A percentile compares a stretch with the other conserved stretches of the same genome.
These are phyloP conservation scores for Coemansia pectinata DNA, from an alignment of 192 early-diverging fungal genomes.

Conservation along the genomic window DNA sequence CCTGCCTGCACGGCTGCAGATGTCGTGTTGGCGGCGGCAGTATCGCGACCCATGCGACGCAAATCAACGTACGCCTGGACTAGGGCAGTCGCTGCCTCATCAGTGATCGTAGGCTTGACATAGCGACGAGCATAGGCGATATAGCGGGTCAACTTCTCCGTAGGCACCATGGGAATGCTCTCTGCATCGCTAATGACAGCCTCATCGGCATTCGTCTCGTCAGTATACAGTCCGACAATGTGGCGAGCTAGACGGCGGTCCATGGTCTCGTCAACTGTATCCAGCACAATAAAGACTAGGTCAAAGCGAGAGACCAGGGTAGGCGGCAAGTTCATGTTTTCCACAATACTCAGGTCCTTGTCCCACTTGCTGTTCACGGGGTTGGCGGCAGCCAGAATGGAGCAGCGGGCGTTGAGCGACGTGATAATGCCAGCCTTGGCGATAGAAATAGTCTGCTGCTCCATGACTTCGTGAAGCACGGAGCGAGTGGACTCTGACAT, in stretches of 20 bases:
- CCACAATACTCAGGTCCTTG: slow-evolving; percentile 76
- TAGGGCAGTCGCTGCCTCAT: slow-evolving; percentile 75
- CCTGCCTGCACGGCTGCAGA: slow-evolving; percentile 44
- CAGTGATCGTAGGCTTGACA: slow-evolving; percentile 74
- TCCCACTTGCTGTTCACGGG: slow-evolving; percentile 94
- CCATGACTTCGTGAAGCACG: slow-evolving; percentile 99
- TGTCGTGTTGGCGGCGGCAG: slow-evolving; percentile 21
- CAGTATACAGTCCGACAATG: slow-evolving; percentile 83
- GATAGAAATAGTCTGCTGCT: slow-evolving; percentile 99
- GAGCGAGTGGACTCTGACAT: slow-evolving; percentile 96
- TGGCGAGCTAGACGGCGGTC: slow-evolving; percentile 89
- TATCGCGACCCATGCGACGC: slow-evolving; percentile 66
- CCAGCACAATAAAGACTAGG: slow-evolving; percentile 86
- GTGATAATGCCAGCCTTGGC: slow-evolving; percentile 98
- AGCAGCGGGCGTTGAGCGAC: slow-evolving; percentile 91
- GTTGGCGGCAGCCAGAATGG: slow-evolving; percentile 96
- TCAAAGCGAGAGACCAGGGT: slow-evolving; percentile 93
- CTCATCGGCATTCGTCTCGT: slow-evolving; percentile 13
- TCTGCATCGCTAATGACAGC: slow-evolving; percentile 8
- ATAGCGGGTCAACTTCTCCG: slow-evolving; percentile 87
- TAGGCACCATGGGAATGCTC: slow-evolving; percentile 51
- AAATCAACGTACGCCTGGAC: slow-evolving; percentile 82
- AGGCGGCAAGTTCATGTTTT: slow-evolving; percentile 97
- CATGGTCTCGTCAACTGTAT: slow-evolving; percentile 80
- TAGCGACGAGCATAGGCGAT: slow-evolving; percentile 83